Percentiles rank a stretch among this genome's conserved stretches.
Conservation (phyloP, 352 stramenopile genomes). For the Phytopythium ostracodes region DNA sequence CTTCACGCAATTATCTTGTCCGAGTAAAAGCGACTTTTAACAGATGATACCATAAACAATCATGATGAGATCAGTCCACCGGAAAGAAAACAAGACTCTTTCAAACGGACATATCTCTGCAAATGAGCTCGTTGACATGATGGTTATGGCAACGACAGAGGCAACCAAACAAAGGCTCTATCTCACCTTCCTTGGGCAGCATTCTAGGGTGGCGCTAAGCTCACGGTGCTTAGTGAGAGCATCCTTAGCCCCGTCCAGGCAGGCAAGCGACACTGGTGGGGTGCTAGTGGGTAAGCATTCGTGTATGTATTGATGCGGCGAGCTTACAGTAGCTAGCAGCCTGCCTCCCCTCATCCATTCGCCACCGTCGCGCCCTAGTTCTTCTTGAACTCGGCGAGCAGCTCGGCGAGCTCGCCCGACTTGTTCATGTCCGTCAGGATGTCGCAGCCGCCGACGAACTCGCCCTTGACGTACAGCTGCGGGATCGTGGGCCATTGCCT, state of each 20-base stretch:
- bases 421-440: conserved; percentile 96
- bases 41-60: background rate
- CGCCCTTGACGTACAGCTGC: conserved; percentile 98
- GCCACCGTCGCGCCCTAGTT: conserved; percentile 20
- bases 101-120: background rate
- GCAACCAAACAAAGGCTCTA: background rate
- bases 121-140: background rate
- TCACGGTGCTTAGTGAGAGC: too few species aligned
- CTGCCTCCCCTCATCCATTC: conserved; percentile 8
- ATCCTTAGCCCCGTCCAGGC: too few species aligned
- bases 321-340: background rate
- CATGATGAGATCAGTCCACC: background rate
- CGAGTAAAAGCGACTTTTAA: background rate
- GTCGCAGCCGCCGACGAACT: conserved; percentile 99
- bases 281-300: background rate
- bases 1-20: background rate
- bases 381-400: conserved; percentile 87
- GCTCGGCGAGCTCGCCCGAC: conserved; percentile 87
- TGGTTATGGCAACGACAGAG: background rate
- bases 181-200: background rate
- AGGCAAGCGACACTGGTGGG: background rate
- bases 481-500: conserved; percentile 96
- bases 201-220: too few species aligned
- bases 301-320: background rate
- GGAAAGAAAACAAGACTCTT: background rate